Base-by-base conservation (phyloP, 495 filamentous ascomycete genomes). In the Penicillium ochrochloron region DNA sequence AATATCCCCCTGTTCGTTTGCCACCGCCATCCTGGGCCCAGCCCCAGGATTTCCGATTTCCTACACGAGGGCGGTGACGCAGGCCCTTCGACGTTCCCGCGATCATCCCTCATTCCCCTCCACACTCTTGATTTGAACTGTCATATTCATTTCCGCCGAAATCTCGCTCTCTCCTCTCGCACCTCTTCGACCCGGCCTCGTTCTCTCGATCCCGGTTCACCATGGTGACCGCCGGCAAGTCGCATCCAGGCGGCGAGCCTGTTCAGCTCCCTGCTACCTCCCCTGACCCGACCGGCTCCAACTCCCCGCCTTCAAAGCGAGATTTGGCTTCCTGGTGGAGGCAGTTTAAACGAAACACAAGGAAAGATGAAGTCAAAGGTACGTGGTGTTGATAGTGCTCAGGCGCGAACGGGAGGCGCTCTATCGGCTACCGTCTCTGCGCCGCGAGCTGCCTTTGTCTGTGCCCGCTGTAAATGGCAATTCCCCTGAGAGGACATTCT, bases 271-370 rank as follows among this genome's bases (percentile, higher is more conserved):
- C 74, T 42, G 66, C 69, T n/a, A 73, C 75, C 42, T 70, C 82
- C 15, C 63, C 75, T 11, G 65, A 73, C 46, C 80, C 73, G 21
- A 72, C 70, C 66, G 73, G 57, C 56, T 62, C 79, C 61, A 70
- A 71, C 60, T 88, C 90, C 41, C 87, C 89, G 11, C 88, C 92
- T 37, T 89, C 86, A 57, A 93, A 88, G 76, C 85, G 90, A 70
- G 92, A 96, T 70, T 80, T 96, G 60, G 88, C 91, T 69, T 92
- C 89, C 31, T 97, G 93, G 93, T 97, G 93, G 93, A 93, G 89
- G 77, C 85, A 86, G 55, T 97, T 97, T 80, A 92, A 91, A 77
- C 83, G 87, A 35, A 87, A 87, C 53, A 79, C 84, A 15, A 89
- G 89, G 72, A 88, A 89, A 72, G 90, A 93, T 66, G 92, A 94